These are phyloP conservation scores for Celoporthe dispersa DNA, from an alignment of 2,329 filamentous ascomycete species.

Conservation along the genomic window DNA sequence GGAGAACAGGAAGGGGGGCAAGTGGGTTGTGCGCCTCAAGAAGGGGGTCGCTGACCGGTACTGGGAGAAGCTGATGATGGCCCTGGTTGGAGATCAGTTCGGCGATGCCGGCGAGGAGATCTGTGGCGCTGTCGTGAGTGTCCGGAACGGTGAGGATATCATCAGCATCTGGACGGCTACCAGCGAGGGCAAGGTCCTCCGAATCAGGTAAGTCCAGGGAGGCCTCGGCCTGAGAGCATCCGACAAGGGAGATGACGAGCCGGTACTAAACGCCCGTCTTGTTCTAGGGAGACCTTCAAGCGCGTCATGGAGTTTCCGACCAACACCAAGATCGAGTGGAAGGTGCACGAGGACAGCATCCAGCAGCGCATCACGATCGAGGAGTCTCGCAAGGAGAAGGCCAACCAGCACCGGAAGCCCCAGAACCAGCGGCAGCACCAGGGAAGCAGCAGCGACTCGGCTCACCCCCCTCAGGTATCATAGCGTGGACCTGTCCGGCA, in stretches of 20 bases:
- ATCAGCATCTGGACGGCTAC: constrained; percentile 97
- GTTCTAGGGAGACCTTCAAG: constrained; percentile 84
- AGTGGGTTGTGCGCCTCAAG: constrained; percentile 96
- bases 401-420: constrained; percentile 50
- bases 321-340: constrained; percentile 92
- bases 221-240: not conserved
- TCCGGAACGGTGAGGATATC: constrained; percentile 94
- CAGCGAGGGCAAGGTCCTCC: constrained; percentile 90
- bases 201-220: constrained; percentile 75
- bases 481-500: constrained; percentile 13
- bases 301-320: constrained; percentile 82
- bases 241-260: not conserved
- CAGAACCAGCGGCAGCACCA: constrained; percentile 37
- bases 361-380: constrained; percentile 89
- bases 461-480: constrained; percentile 20
- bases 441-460: constrained; percentile 23
- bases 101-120: constrained; percentile 91
- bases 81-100: constrained; percentile 93
- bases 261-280: not conserved
- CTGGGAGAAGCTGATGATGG: constrained; percentile 92
- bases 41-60: constrained; percentile 96
- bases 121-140: constrained; percentile 91
- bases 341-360: constrained; percentile 95
- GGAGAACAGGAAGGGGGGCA: constrained; percentile 92
- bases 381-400: constrained; percentile 87